Base-by-base conservation (phyloP, 164 flowering plant species). In the Chimonanthus salicifolius region DNA sequence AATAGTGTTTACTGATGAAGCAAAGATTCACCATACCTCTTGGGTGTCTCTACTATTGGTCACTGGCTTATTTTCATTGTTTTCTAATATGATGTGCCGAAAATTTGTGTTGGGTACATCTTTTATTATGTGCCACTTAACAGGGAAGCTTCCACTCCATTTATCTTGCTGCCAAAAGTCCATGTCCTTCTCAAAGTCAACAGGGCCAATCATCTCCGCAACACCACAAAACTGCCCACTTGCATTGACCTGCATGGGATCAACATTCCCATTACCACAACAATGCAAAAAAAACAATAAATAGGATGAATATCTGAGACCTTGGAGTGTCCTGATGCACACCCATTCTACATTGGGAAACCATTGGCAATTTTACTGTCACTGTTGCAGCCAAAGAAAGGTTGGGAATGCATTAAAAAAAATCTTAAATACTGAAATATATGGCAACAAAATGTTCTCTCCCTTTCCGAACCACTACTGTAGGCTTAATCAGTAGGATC, bases 81-180 rank as follows among this genome's bases (percentile, higher is more conserved):
- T 94, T 85, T 90, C 92, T 51, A 94, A 75, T 70, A 87, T 83
- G 69, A 94, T 87, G 79, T 92, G 98, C 76, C 98, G 82, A 66
- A 94, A 85, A 58, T 71, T 79, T 71, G 84, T 72, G 75, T 94
- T 94, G 21, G 96, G 90, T n/a, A 90, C 89, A 83, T 94, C 98
- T 78, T 94, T 94, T 48, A 94, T 81, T n/a, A 94, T 76, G 74
- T 92, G 96, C 98, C 98, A 94, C 83, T 89, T 90, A 48, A 94
- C 96, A 64, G 92, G 89, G 74, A 94, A 92, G 83, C 92, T 86
- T 15, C 97, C 98, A 76, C 83, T 87, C 98, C 98, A 94, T 81
- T 92, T 92, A 74, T 94, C 97, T 83, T 90, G 98, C 87, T 92
- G 97, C 97, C 98, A 94, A 72, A 92, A 92, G 70, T 92, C 91